A percentile compares a stretch with the other conserved stretches of the same genome.
Conservation (phyloP, 805 yeast species). For the Metahyphopichia silvanorum region DNA sequence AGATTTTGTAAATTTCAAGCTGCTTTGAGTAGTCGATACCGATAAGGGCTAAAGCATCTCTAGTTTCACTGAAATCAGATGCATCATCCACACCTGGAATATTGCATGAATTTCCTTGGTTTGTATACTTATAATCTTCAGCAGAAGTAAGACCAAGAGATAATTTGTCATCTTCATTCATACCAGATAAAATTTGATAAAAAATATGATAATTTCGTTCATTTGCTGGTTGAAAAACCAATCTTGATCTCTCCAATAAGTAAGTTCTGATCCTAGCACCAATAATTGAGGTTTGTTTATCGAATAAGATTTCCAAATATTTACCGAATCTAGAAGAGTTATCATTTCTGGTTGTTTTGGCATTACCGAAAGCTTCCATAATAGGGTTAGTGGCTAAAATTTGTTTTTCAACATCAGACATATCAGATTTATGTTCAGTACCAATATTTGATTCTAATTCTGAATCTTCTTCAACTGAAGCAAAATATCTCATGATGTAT, state of each 20-base stretch:
- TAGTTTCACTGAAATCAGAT: constrained; percentile 71
- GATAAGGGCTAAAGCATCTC: constrained; percentile 72
- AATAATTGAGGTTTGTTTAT: constrained; percentile 68
- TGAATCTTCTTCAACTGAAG: constrained; percentile 71
- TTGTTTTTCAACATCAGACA: constrained; percentile 90
- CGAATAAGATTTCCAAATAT: constrained; percentile 87
- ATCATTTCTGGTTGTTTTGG: constrained; percentile 95
- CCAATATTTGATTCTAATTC: constrained; percentile 30
- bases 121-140: constrained; percentile 73
- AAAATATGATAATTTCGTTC: constrained; percentile 96
- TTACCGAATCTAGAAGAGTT: constrained; percentile 98
- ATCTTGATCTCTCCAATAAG: constrained; percentile 86
- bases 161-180: constrained; percentile 51
- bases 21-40: constrained; percentile 66
- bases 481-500: constrained; percentile 95
- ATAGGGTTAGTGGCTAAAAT: constrained; percentile 96
- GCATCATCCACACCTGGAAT: constrained; percentile 82
- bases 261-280: constrained; percentile 96
- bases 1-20: constrained; percentile 64
- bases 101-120: constrained; percentile 77
- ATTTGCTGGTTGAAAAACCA: constrained; percentile 86
- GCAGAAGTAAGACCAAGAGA: constrained; percentile 61
- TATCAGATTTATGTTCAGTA: constrained; percentile 48
- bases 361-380: constrained; percentile 98
- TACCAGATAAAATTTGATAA: constrained; percentile 82